These are phyloP conservation scores for Rhizopogon vesiculosus DNA, from an alignment of 768 basidiomycete genomes.

Conservation along the genomic window DNA sequence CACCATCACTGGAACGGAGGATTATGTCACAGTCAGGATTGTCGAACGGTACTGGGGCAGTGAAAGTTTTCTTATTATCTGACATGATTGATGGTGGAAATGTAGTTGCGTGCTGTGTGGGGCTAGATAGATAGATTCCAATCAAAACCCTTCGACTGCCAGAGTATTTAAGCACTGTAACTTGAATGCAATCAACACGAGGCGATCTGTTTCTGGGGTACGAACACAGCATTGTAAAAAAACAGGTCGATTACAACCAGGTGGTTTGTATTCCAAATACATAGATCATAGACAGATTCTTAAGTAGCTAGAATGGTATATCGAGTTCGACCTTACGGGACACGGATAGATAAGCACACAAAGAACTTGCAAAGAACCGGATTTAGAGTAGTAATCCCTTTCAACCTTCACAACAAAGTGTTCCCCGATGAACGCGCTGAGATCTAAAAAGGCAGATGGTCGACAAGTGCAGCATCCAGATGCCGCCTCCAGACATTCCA, in stretches of 20 bases:
- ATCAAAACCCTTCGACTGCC: background rate
- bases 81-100: background rate
- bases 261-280: background rate
- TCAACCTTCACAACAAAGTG: constrained; percentile 25
- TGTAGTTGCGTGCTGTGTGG: background rate
- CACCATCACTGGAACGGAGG: constrained; percentile 5
- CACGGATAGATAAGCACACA: constrained; percentile 4
- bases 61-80: background rate
- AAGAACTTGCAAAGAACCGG: background rate
- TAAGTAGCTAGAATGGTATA: constrained; percentile 20
- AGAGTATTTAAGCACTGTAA: background rate
- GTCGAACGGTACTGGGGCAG: constrained; percentile 4
- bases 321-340: constrained; percentile 25
- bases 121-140: background rate
- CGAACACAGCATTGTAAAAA: background rate
- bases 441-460: constrained; percentile 23
- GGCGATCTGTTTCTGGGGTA: background rate
- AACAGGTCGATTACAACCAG: background rate
- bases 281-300: background rate
- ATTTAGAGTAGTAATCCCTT: constrained; percentile 10
- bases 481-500: constrained; percentile 25
- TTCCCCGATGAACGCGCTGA: constrained; percentile 27
- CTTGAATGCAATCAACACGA: background rate
- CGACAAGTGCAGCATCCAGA: constrained; percentile 25
- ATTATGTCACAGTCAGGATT: constrained; percentile 9